These are phyloP conservation scores for Ceratobasidium sp. DNA, from an alignment of 1,284 basidiomycete genomes.

Conservation along the genomic window DNA sequence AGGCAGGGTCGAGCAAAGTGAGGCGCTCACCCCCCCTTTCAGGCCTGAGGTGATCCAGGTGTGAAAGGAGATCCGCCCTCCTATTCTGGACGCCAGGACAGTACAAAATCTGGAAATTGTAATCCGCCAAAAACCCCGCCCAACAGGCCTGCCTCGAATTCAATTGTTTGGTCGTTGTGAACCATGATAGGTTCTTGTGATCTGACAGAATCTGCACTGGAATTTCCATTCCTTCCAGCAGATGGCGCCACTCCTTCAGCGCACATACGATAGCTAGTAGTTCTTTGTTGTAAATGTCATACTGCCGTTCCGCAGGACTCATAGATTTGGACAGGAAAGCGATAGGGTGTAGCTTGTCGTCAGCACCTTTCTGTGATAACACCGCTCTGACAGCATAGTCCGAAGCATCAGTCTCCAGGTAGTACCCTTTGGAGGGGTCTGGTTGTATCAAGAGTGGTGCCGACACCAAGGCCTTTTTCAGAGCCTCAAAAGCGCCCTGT, in stretches of 20 bases:
- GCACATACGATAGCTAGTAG: conserved; percentile 56
- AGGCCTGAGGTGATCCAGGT: conserved; percentile 50
- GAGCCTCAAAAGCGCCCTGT: background rate
- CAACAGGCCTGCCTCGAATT: conserved; percentile 56
- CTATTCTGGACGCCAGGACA: conserved; percentile 52
- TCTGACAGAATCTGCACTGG: conserved; percentile 48
- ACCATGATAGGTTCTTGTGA: conserved; percentile 56
- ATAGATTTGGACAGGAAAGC: conserved; percentile 49
- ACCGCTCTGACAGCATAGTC: conserved; percentile 46
- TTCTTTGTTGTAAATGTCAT: conserved; percentile 56
- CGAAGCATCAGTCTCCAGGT: conserved; percentile 47
- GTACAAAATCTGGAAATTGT: conserved; percentile 54
- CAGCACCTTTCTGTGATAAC: conserved; percentile 44
- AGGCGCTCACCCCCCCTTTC: conserved; percentile 24
- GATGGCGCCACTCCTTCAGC: conserved; percentile 55
- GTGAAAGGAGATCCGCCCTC: conserved; percentile 55
- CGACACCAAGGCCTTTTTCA: background rate
- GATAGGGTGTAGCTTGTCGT: conserved; percentile 46
- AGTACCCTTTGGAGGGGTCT: background rate
- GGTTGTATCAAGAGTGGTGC: background rate
- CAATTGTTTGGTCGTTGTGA: conserved; percentile 47
- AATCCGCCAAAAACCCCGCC: conserved; percentile 52
- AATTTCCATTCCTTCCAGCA: conserved; percentile 50
- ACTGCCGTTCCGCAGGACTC: conserved; percentile 51
- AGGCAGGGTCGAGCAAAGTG: background rate